A percentile compares a stretch with the other conserved stretches of the same genome.
Conservation (phyloP, 1,139 yeast genomes). For the Arxiozyma slooffiae region DNA sequence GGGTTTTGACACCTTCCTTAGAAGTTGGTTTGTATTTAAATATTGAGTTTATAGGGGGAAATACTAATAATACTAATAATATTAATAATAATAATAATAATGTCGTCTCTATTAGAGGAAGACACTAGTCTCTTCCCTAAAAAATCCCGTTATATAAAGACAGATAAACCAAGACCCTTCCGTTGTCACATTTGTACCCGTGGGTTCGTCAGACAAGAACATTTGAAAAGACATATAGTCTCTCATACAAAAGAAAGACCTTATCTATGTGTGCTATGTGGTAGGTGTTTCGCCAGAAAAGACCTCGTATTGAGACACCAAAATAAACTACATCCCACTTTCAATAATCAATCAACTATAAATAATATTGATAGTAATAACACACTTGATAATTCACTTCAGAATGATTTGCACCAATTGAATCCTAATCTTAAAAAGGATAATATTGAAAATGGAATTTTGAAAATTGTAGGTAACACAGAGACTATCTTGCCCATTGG, state of each 20-base stretch:
- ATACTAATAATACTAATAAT: too few species aligned
- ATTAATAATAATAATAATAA: too few species aligned
- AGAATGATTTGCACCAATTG: not conserved
- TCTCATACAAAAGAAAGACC: constrained; percentile 97
- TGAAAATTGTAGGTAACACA: constrained; percentile 32
- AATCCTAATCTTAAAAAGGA: not conserved
- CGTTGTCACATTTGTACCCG: constrained; percentile 86
- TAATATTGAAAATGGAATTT: constrained; percentile 15
- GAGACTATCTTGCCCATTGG: constrained; percentile 30
- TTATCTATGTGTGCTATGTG: constrained; percentile 92
- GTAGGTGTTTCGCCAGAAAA: constrained; percentile 85
- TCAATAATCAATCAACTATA: constrained; percentile 12
- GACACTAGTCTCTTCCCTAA: constrained; percentile 51
- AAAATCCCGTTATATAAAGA: constrained; percentile 72
- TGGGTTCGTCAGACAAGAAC: constrained; percentile 92
- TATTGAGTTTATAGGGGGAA: too few species aligned
- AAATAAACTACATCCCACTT: constrained; percentile 75
- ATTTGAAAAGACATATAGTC: constrained; percentile 84
- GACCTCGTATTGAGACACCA: constrained; percentile 89
- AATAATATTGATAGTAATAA: too few species aligned
- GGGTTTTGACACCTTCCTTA: too few species aligned
- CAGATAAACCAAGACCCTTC: constrained; percentile 86
- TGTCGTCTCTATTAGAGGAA: not conserved
- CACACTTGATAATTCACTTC: too few species aligned
- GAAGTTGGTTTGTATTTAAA: too few species aligned